Evolutionary conservation across 768 basidiomycete genomes (phyloP).

Genomic region (Leccinum obscurum): DNA sequence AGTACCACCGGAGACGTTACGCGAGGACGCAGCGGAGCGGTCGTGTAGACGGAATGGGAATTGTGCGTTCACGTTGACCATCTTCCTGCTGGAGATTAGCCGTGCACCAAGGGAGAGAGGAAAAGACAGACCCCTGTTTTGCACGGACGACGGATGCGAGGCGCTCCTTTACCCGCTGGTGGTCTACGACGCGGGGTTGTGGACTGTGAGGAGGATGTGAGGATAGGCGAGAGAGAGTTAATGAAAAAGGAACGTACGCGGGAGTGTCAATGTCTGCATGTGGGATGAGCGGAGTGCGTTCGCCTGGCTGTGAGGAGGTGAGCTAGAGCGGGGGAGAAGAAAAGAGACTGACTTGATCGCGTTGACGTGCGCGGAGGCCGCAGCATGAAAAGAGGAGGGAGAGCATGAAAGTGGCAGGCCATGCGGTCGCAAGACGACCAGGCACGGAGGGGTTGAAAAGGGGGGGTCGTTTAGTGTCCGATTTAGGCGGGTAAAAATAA

Average conservation of each 20-base stretch:
- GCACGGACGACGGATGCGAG: conserved; percentile 56
- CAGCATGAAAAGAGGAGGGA: conserved; percentile 31
- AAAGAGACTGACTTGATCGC: conserved; percentile 16
- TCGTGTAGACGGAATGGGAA: conserved; percentile 61
- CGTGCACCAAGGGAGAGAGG: neutral
- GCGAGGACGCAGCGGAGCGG: conserved; percentile 30
- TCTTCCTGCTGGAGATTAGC: conserved; percentile 46
- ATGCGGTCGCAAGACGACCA: conserved; percentile 27
- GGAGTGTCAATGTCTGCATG: conserved; percentile 24
- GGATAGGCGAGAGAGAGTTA: neutral
- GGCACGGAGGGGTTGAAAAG: conserved; percentile 30
- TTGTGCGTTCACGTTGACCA: conserved; percentile 65
- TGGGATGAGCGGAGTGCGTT: conserved; percentile 33
- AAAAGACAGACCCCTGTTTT: conserved; percentile 54
- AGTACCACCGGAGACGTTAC: conserved; percentile 35
- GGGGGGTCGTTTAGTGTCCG: conserved; percentile 21
- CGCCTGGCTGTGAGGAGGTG: conserved; percentile 15
- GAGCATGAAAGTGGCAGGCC: conserved; percentile 26
- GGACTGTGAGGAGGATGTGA: conserved; percentile 18
- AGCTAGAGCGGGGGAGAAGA: neutral
- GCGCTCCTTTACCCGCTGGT: conserved; percentile 50
- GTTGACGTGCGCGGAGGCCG: conserved; percentile 23
- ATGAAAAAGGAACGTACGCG: conserved; percentile 17
- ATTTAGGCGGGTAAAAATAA: conserved; percentile 27
- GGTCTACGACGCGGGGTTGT: conserved; percentile 42